Evolutionary conservation across 805 yeast genomes (phyloP), one percentile per base, ranked within the genome.

Genomic region (Candida nonsorbophila): DNA sequence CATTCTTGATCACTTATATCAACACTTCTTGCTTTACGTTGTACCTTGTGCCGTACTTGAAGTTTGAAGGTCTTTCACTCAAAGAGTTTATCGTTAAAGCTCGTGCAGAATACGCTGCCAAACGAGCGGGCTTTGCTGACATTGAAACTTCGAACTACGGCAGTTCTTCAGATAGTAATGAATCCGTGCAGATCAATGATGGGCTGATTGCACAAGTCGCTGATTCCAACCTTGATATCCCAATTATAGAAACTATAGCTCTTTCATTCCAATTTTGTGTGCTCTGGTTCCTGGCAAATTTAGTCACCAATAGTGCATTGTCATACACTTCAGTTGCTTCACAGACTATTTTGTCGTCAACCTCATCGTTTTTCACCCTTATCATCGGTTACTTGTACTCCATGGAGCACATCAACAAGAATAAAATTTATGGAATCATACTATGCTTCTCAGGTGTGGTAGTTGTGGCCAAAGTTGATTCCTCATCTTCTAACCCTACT

Each of bases 331-430:
- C 88, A 8, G 98, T 92, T 13, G 94, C 95, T 2, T 81, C 92
- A 9, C 97, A 94, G 47, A 92, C 97, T 3, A 90, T 92, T 14
- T 58, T 92, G 22, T 83, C 95, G 11, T 83, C 96, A 20, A 88
- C 97, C 0, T 81, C 94, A 4, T 84, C 95, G 6, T 87, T 92
- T 51, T 92, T 92, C 72, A 92, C 98, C 0, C 67, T 92, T 22
- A 43, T 88, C 1, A 70, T 90, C 6, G 97, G 97, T 1, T 74
- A 79, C 30, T 39, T 83, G 15, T 78, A 77, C 34, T 64, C 78
- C 17, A 74, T 87, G 1, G 97, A 90, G 53, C 57, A 54, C 16
- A 72, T 90, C 47, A 81, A 76, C 43, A 47, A 52, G 11, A 62
- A 70, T 27, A 92, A 90, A 49, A 45, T 87, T 1, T 41, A 70